Conservation (phyloP, 2,329 filamentous ascomycete genomes). For the Alternaria brassicicola region DNA sequence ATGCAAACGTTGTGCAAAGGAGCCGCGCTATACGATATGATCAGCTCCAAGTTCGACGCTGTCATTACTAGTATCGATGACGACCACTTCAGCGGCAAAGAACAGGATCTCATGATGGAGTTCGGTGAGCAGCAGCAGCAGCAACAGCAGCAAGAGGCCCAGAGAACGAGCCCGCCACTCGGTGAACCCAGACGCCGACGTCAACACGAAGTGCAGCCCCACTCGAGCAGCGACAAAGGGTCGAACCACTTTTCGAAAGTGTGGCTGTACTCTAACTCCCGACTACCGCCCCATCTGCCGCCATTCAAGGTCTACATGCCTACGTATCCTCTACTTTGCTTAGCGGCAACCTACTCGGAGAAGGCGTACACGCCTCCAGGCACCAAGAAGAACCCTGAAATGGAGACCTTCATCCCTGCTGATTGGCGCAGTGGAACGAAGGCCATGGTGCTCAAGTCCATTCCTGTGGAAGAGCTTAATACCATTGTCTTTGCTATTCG, state of each 20-base stretch:
- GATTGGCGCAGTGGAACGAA: slow-evolving; percentile 78
- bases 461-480: slow-evolving; percentile 77
- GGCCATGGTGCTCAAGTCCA: slow-evolving; percentile 82
- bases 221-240: slow-evolving; percentile 25
- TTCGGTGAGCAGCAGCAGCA: slow-evolving; percentile 17
- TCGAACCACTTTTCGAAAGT: slow-evolving; percentile 70
- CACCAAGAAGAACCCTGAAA: slow-evolving; percentile 65
- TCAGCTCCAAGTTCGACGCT: slow-evolving; percentile 67
- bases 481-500: slow-evolving; percentile 84
- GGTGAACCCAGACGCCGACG: slow-evolving; percentile 18
- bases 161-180: slow-evolving; percentile 24
- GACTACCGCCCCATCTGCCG: slow-evolving; percentile 69
- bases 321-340: slow-evolving; percentile 76
- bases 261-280: slow-evolving; percentile 78
- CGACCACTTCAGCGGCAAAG: slow-evolving; percentile 60
- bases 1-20: slow-evolving; percentile 49
- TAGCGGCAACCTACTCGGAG: slow-evolving; percentile 79
- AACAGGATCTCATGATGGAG: slow-evolving; percentile 58
- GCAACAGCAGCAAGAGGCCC: slow-evolving; percentile 20
- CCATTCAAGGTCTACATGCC: slow-evolving; percentile 74
- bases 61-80: slow-evolving; percentile 75
- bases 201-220: slow-evolving; percentile 22
- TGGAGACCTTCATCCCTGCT: slow-evolving; percentile 71
- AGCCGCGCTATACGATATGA: slow-evolving; percentile 61
- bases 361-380: slow-evolving; percentile 67